Base-by-base conservation (phyloP, 164 flowering plant genomes). In the Platanus orientalis region DNA sequence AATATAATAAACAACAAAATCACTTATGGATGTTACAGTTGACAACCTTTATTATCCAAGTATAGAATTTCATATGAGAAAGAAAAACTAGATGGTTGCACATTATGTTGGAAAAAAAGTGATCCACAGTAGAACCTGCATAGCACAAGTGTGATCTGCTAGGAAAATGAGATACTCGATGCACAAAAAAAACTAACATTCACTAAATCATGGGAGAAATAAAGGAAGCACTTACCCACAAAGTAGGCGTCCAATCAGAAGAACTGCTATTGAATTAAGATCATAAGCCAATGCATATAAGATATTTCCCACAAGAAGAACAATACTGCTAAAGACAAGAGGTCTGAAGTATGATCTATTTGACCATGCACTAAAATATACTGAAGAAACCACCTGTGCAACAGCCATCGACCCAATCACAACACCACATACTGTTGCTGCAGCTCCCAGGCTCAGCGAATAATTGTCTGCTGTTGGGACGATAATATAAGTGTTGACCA, bases 361-460 rank as follows among this genome's bases (percentile, higher is more conserved):
- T 57, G 86, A 83, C 86, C 86, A 83, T 53, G 86, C 86, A 64
- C 86, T 83, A 53, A 80, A 83, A 71, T 83, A 83, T 16, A 83
- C 87, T 13, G 87, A 80, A 53, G 84, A 78, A 59, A 80, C 78
- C 64, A 83, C 75, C 67, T 83, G 87, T 10, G 87, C 83, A 55
- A 83, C 81, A 30, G 87, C 87, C 87, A 83, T 83, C 21, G 84
- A 69, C 62, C 87, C 87, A 69, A 83, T 80, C 34, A 83, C 72
- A 42, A 69, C 79, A 49, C 84, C 87, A 83, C 87, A 83, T 55
- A 80, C 78, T 65, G 84, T 80, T 58, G 84, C 80, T 19, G 87
- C 81, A 49, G 84, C 87, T 73, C 87, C 87, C 65, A 83, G 87
- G 53, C 81, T 80, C 66, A 79, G 21, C 9, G 87, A 70, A 60